A percentile compares a stretch with the other conserved stretches of the same genome.
Evolutionary conservation across 2,329 filamentous ascomycete species (phyloP).

Genomic region (Akanthomyces uredinophilus): DNA sequence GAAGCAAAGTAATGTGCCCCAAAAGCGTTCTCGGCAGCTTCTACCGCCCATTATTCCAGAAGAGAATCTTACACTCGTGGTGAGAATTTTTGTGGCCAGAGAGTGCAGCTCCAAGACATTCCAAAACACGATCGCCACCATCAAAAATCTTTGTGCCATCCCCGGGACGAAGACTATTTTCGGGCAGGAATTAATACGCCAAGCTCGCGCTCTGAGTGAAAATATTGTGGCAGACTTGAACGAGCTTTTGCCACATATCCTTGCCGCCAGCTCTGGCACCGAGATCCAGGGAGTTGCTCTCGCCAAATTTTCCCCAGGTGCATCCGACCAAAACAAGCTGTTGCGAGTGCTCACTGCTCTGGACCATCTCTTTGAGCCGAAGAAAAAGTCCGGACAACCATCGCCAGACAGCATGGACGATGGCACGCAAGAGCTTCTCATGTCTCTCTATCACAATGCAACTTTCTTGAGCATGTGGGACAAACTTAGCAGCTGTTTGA

Average conservation of each 20-base stretch:
- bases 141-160: constrained; percentile 94
- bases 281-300: constrained; percentile 94
- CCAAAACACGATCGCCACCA: constrained; percentile 94
- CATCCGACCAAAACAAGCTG: constrained; percentile 94
- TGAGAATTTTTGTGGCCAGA: constrained; percentile 90
- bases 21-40: constrained; percentile 54
- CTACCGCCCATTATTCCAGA: constrained; percentile 82
- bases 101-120: constrained; percentile 98
- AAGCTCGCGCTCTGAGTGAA: constrained; percentile 78
- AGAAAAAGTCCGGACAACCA: constrained; percentile 51
- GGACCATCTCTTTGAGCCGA: constrained; percentile 90
- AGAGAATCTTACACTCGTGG: constrained; percentile 85
- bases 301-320: constrained; percentile 91
- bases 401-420: constrained; percentile 49
- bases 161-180: constrained; percentile 86
- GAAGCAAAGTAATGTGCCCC: constrained; percentile 29
- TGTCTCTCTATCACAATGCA: constrained; percentile 81
- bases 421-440: constrained; percentile 78
- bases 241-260: constrained; percentile 79
- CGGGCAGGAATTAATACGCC: constrained; percentile 84
- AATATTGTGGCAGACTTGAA: constrained; percentile 81
- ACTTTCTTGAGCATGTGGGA: constrained; percentile 90
- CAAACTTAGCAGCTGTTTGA: constrained; percentile 83
- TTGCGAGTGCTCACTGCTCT: constrained; percentile 87
- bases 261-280: constrained; percentile 79